Evolutionary conservation across 1,139 yeast species (phyloP).

Genomic region (Protomyces lactucae-debilis): DNA sequence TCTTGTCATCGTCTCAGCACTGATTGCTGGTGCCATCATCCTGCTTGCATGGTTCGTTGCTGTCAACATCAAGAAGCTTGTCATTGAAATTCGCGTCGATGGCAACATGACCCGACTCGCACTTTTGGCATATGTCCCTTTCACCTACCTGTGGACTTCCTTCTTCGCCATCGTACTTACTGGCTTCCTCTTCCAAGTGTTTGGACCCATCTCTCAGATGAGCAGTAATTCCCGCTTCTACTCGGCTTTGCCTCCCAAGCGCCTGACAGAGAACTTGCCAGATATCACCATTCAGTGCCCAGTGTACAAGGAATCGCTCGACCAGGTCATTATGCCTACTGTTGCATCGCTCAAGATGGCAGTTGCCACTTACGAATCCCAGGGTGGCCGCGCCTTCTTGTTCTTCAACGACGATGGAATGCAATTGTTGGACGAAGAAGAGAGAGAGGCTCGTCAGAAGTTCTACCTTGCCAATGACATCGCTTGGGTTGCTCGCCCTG

Average conservation of each 20-base stretch:
- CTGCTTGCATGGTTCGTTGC: conserved; percentile 17
- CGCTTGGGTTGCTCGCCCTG: conserved; percentile 29
- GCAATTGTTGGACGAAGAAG: conserved; percentile 11
- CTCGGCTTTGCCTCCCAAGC: conserved; percentile 27
- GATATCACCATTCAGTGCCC: conserved; percentile 30
- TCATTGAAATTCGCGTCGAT: conserved; percentile 12
- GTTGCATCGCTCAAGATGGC: conserved; percentile 16
- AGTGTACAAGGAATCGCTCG: conserved; percentile 29
- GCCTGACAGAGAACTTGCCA: conserved; percentile 27
- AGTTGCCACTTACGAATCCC: conserved; percentile 24
- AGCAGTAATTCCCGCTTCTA: conserved; percentile 26
- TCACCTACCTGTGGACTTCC: conserved; percentile 3
- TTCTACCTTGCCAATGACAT: conserved; percentile 28
- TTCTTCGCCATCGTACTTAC: conserved; percentile 13
- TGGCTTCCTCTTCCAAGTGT: conserved; percentile 9
- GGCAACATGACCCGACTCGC: conserved; percentile 17
- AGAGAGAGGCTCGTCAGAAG: conserved; percentile 3
- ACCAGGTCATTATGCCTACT: conserved; percentile 26
- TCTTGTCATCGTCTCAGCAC: conserved; percentile 2
- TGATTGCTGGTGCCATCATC: conserved; percentile 1
- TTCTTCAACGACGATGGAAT: conserved; percentile 28
- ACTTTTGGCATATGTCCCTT: conserved; percentile 11
- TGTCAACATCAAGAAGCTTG: conserved; percentile 16
- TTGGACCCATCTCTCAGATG: conserved; percentile 30
- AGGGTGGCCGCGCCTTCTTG: conserved; percentile 26